These are phyloP conservation scores for Aspergillus spinulosporus DNA, from an alignment of 2,329 filamentous ascomycete genomes.

Conservation along the genomic window DNA sequence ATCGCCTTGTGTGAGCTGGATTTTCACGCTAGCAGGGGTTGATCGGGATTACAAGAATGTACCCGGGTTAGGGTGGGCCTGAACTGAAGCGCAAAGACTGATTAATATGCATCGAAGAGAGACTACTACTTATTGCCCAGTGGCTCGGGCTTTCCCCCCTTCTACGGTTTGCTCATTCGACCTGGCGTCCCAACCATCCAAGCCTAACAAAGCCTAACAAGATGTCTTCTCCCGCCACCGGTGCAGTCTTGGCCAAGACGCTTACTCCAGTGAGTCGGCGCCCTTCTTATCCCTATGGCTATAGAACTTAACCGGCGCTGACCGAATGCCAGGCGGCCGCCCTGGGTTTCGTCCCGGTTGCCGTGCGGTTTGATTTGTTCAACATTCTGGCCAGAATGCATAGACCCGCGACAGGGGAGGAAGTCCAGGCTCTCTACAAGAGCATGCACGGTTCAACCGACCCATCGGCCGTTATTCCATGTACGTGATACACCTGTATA, in stretches of 20 bases:
- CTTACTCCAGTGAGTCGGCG: constrained; percentile 6
- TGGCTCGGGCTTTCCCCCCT: no score
- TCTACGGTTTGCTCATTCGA: no score
- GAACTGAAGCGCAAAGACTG: no score
- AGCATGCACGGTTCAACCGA: background rate
- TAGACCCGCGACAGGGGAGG: background rate
- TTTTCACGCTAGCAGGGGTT: no score
- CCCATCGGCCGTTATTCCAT: background rate
- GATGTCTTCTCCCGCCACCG: background rate
- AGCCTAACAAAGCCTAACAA: background rate
- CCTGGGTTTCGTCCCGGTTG: background rate
- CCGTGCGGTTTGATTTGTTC: background rate
- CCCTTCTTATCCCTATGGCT: no score
- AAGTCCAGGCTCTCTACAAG: background rate
- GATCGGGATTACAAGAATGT: no score
- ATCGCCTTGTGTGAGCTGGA: no score
- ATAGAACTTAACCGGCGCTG: no score
- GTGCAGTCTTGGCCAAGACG: constrained; percentile 6
- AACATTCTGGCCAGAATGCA: background rate
- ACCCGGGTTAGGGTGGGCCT: no score
- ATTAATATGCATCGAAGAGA: no score
- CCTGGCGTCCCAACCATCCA: background rate
- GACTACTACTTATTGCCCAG: no score
- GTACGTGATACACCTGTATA: background rate
- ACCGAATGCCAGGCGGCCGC: background rate